Evolutionary conservation across 768 basidiomycete species (phyloP).

Genomic region (Leccinellum rugosiceps): DNA sequence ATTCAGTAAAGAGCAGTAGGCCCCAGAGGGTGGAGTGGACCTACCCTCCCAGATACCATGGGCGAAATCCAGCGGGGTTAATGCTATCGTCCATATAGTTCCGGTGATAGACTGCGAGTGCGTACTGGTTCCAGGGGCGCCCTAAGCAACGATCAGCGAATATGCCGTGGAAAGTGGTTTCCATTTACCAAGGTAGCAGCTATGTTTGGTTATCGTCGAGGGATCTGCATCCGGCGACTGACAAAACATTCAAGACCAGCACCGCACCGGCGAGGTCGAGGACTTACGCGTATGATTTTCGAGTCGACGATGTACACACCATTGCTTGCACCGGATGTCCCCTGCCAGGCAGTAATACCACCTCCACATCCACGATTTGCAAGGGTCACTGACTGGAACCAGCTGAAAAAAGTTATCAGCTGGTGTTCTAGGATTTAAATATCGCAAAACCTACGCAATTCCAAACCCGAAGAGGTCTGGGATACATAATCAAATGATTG

Average conservation of each 20-base stretch:
- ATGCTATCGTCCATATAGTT: conserved; percentile 39
- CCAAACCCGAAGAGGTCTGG: background rate
- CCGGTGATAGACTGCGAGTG: conserved; percentile 44
- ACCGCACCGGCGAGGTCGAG: background rate
- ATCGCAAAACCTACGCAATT: background rate
- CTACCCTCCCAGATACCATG: conserved; percentile 35
- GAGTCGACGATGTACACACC: conserved; percentile 28
- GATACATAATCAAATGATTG: background rate
- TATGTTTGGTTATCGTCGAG: conserved; percentile 41
- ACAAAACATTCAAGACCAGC: conserved; percentile 25
- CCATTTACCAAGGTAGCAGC: conserved; percentile 48
- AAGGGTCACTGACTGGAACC: conserved; percentile 56
- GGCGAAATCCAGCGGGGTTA: conserved; percentile 48
- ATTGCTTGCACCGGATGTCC: conserved; percentile 37
- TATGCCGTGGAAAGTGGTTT: background rate
- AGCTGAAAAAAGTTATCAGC: conserved; percentile 31
- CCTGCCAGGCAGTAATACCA: conserved; percentile 62
- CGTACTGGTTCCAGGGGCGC: conserved; percentile 64
- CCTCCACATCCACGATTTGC: conserved; percentile 63
- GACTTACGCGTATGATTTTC: background rate
- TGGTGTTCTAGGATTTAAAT: too few relatives aligned
- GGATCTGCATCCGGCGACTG: conserved; percentile 58
- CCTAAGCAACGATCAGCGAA: conserved; percentile 2
- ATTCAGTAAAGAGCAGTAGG: background rate
- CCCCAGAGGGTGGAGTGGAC: background rate